A percentile compares a stretch with the other conserved stretches of the same genome.
Conservation (phyloP, 352 stramenopile genomes). For the Phytophthora tentaculata region DNA sequence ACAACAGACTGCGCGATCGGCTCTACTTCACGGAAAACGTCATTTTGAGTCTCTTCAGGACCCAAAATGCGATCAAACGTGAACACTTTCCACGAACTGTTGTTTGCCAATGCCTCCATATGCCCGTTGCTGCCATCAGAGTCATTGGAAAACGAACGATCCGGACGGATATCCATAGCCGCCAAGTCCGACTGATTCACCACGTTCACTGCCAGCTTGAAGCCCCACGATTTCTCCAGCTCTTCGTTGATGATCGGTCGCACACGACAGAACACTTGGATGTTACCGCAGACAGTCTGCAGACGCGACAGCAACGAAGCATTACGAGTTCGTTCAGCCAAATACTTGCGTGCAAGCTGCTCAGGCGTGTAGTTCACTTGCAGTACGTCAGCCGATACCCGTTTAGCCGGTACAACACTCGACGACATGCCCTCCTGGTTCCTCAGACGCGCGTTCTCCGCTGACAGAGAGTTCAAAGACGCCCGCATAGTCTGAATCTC, state of each 20-base stretch:
- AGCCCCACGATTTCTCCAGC: slow-evolving; percentile 61
- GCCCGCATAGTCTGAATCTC: slow-evolving; percentile 67
- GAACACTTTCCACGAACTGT: slow-evolving; percentile 94
- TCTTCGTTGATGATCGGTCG: slow-evolving; percentile 86
- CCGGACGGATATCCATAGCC: slow-evolving; percentile 75
- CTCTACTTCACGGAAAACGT: slow-evolving; percentile 97
- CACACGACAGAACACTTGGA: slow-evolving; percentile 94
- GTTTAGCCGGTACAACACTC: slow-evolving; percentile 50
- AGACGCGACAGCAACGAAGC: slow-evolving; percentile 79
- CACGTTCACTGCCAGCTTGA: slow-evolving; percentile 73
- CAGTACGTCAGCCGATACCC: slow-evolving; percentile 69
- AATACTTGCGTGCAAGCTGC: slow-evolving; percentile 87
- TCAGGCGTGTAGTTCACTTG: slow-evolving; percentile 70
- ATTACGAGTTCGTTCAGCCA: slow-evolving; percentile 85
- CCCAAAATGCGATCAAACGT: slow-evolving; percentile 98
- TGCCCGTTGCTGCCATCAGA: slow-evolving; percentile 36
- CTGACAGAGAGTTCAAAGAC: slow-evolving; percentile 56
- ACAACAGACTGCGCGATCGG: slow-evolving; percentile 96
- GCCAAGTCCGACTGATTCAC: slow-evolving; percentile 87
- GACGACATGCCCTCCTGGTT: slow-evolving; percentile 52
- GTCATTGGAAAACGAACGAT: slow-evolving; percentile 54
- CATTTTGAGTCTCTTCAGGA: slow-evolving; percentile 91
- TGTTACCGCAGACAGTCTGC: slow-evolving; percentile 93
- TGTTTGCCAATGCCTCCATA: slow-evolving; percentile 50
- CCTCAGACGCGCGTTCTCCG: slow-evolving; percentile 63